phyloP scores from a whole-genome alignment of 2,329 filamentous ascomycete genomes.

The Fusarium austroafricanum region DNA sequence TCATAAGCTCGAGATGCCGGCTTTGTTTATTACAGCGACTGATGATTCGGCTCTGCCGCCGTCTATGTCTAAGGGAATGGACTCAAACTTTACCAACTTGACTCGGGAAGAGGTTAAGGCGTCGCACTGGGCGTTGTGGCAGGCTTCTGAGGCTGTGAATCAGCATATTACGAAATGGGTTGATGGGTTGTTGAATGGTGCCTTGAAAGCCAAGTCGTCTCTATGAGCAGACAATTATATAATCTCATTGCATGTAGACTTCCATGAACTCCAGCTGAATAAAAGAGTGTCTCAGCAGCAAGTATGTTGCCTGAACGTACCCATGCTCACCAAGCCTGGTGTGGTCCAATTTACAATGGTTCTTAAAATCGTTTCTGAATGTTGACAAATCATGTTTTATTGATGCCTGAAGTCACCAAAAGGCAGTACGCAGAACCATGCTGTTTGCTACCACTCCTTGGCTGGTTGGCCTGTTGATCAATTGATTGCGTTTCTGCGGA shows the following conservation, averaged over 20 bases:
- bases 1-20: conserved; percentile 67
- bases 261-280: background rate
- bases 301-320: too few species aligned
- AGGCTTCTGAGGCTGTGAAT: conserved; percentile 79
- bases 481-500: too few species aligned
- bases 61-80: conserved; percentile 78
- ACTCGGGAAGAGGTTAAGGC: conserved; percentile 74
- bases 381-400: too few species aligned
- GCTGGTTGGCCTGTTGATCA: too few species aligned
- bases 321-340: too few species aligned
- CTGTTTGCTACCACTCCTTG: too few species aligned
- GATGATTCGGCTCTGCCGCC: conserved; percentile 79
- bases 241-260: background rate
- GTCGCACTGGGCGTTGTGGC: conserved; percentile 85
- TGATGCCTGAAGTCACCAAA: too few species aligned
- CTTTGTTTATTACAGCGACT: conserved; percentile 79
- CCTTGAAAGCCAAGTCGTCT: conserved; percentile 48
- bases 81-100: conserved; percentile 71
- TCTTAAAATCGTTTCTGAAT: too few species aligned
- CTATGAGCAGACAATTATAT: conserved; percentile 29
- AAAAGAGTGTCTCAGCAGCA: background rate
- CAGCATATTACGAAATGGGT: conserved; percentile 75
- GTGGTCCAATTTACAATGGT: too few species aligned
- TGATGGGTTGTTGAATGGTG: conserved; percentile 54
- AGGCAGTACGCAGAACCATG: too few species aligned